phyloP scores from a whole-genome alignment of 164 flowering plant species.

The grape (Vitis vinifera) region ASM3070453v1 NC_081808.1:11051501-11052000 shows the following conservation, averaged over 20 bases:
- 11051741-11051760: constrained; percentile 24
- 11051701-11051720: constrained; percentile 23
- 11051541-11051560: constrained; percentile 19
- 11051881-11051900: constrained; percentile 21
- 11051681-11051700: constrained; percentile 14
- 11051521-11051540: constrained; percentile 5
- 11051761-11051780: constrained; percentile 15
- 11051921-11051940: constrained; percentile 4
- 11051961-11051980: constrained; percentile 20
- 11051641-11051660: constrained; percentile 19
- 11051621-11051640: constrained; percentile 8
- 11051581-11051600: constrained; percentile 6
- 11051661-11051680: constrained; percentile 22
- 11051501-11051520: constrained; percentile 20
- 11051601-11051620: constrained; percentile 16
- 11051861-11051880: constrained; percentile 23
- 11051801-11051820: constrained; percentile 6
- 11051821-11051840: constrained; percentile 32
- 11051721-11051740: constrained; percentile 35
- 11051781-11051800: constrained; percentile 9
- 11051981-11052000: constrained; percentile 28
- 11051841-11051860: constrained; percentile 40
- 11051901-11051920: constrained; percentile 24
- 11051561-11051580: background rate
- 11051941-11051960: constrained; percentile 9